These are phyloP conservation scores for Dioscorea alata DNA, from an alignment of 106 monocot genomes.

Conservation along the genomic window DNA sequence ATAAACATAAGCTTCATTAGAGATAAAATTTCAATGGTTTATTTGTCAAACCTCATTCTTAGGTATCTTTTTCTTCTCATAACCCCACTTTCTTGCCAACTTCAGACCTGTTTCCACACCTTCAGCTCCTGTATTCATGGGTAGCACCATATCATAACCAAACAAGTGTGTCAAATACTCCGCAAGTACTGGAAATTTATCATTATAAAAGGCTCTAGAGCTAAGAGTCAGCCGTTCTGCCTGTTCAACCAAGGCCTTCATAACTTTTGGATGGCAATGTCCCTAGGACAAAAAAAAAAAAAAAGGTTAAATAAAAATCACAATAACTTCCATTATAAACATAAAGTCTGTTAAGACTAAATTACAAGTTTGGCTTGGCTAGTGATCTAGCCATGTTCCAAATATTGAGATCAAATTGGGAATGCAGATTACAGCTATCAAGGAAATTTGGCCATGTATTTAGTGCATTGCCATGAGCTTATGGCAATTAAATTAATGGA, in stretches of 20 bases:
- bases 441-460: too few relatives aligned
- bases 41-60: constrained; percentile 68
- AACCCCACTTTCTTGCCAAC: constrained; percentile 96
- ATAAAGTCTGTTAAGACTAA: neutral
- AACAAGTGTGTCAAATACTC: constrained; percentile 63
- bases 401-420: too few relatives aligned
- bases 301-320: neutral
- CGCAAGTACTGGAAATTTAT: constrained; percentile 91
- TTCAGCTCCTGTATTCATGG: constrained; percentile 99
- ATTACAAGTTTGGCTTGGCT: too few relatives aligned
- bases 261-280: constrained; percentile 95
- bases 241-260: constrained; percentile 76
- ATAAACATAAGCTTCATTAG: too few relatives aligned
- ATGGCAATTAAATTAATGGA: too few relatives aligned
- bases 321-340: neutral
- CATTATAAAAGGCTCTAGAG: constrained; percentile 97
- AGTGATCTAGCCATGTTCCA: too few relatives aligned
- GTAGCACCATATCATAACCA: constrained; percentile 94
- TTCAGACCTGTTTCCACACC: constrained; percentile 97
- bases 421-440: too few relatives aligned
- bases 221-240: constrained; percentile 87
- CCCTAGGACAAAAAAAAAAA: constrained; percentile 35
- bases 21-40: neutral
- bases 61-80: constrained; percentile 90
- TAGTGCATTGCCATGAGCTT: too few relatives aligned